Conservation (phyloP, 768 basidiomycete genomes). For the Naganishia onofrii region DNA sequence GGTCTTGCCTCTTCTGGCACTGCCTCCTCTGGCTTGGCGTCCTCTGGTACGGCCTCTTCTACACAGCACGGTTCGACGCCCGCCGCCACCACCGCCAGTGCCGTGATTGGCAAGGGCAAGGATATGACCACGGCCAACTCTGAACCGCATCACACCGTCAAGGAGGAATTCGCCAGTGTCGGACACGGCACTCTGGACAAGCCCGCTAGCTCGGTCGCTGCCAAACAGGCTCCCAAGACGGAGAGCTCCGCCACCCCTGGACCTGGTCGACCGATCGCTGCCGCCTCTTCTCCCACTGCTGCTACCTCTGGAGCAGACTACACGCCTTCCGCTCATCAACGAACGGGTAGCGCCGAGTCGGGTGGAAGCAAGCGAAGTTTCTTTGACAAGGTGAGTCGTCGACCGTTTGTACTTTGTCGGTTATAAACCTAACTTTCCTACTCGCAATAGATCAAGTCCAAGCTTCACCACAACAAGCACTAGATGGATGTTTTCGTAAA, state of each 20-base stretch:
- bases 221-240: constrained; percentile 22
- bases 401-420: background rate
- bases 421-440: background rate
- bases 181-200: constrained; percentile 21
- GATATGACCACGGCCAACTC: constrained; percentile 25
- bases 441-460: constrained; percentile 20
- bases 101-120: background rate
- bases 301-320: background rate
- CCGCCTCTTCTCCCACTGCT: background rate
- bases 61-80: background rate
- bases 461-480: constrained; percentile 28
- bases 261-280: background rate
- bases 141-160: constrained; percentile 25
- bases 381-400: constrained; percentile 23
- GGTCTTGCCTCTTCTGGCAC: too few species aligned
- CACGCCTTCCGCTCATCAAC: constrained; percentile 3
- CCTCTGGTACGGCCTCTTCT: background rate
- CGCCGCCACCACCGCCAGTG: background rate
- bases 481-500: constrained; percentile 4
- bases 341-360: constrained; percentile 6
- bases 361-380: constrained; percentile 26
- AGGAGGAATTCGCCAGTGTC: constrained; percentile 26
- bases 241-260: constrained; percentile 21
- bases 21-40: too few species aligned
- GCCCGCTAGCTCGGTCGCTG: constrained; percentile 22